Evolutionary conservation across 768 basidiomycete species (phyloP).

Genomic region (Paxillus involutus): DNA sequence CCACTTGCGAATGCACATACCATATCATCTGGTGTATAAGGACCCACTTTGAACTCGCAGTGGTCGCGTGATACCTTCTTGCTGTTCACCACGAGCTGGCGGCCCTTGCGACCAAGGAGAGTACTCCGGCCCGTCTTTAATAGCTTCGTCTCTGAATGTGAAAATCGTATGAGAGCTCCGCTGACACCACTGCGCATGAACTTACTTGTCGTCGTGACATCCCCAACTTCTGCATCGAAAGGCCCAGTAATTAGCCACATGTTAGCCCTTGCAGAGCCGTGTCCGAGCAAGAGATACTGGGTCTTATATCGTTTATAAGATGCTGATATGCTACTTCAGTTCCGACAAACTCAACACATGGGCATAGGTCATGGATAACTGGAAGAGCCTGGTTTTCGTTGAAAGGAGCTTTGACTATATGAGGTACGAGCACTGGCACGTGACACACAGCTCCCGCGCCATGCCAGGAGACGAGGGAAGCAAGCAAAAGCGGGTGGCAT

Average conservation of each 20-base stretch:
- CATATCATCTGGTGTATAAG: constrained; percentile 50
- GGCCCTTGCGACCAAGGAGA: constrained; percentile 56
- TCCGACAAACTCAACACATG: not conserved
- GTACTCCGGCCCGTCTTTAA: constrained; percentile 61
- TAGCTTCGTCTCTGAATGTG: constrained; percentile 48
- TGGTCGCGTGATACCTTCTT: constrained; percentile 68
- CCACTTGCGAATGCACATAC: constrained; percentile 40
- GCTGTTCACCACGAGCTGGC: constrained; percentile 50
- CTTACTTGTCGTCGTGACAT: constrained; percentile 42
- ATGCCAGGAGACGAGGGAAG: no score
- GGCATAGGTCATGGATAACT: not conserved
- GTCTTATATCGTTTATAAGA: not conserved
- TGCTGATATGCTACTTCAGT: not conserved
- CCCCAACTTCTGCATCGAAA: constrained; percentile 44
- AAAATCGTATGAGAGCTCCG: not conserved
- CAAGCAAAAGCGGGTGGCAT: no score
- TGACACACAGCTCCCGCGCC: no score
- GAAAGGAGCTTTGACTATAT: no score
- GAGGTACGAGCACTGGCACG: no score
- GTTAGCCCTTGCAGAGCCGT: not conserved
- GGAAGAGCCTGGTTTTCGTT: no score
- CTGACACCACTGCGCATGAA: constrained; percentile 23
- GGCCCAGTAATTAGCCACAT: constrained; percentile 62
- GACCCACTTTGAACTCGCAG: constrained; percentile 55
- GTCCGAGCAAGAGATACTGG: not conserved